Percentiles rank a stretch among this genome's conserved stretches.
Evolutionary conservation across 169 alveolate genomes (phyloP).

Genomic region (Perkinsus chesapeaki): DNA sequence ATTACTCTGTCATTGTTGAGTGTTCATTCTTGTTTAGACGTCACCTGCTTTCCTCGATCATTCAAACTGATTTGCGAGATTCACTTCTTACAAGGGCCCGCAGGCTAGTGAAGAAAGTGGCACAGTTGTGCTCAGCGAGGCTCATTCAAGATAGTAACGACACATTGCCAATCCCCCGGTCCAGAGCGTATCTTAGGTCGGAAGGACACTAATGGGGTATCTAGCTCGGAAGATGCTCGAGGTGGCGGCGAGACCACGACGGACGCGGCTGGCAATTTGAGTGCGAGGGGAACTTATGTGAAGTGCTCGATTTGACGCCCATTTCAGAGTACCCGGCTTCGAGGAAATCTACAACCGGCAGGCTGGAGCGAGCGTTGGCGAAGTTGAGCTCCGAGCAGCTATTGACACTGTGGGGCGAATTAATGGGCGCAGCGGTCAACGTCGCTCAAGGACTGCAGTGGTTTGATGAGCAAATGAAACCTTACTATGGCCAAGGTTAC

Average conservation of each 20-base stretch:
- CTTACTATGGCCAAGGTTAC: not conserved
- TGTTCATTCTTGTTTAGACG: too few relatives aligned
- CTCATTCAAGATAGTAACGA: not conserved
- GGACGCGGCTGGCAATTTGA: not conserved
- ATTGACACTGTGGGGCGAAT: not conserved
- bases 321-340: not conserved
- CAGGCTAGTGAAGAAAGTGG: not conserved
- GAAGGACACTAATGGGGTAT: not conserved
- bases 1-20: too few relatives aligned
- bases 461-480: not conserved
- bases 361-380: not conserved
- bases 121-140: not conserved
- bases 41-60: not conserved
- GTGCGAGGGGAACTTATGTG: not conserved
- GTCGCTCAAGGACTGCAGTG: not conserved
- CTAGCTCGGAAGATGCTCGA: not conserved
- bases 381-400: not conserved
- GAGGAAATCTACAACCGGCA: not conserved
- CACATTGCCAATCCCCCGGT: too few relatives aligned
- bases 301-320: not conserved
- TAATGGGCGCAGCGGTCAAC: not conserved
- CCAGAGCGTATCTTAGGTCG: not conserved
- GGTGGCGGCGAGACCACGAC: not conserved
- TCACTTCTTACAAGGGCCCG: not conserved
- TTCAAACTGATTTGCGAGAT: not conserved